These are phyloP conservation scores for Geranium rotundifolium DNA, from an alignment of 345 rosid species.

Conservation along the genomic window DNA sequence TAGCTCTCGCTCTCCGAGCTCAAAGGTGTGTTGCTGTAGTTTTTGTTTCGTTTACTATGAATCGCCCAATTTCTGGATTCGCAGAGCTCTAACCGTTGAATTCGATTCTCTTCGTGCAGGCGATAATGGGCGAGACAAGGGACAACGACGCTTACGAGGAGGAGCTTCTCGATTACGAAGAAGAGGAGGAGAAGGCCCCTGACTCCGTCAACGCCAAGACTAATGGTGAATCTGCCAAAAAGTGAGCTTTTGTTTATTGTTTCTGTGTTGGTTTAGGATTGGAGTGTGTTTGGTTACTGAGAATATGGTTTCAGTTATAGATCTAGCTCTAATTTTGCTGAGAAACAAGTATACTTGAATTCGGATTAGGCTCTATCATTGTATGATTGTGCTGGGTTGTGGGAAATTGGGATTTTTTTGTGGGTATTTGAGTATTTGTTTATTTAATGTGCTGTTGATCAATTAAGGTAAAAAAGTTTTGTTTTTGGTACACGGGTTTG, in stretches of 20 bases:
- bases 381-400: no score
- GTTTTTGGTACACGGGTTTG: background rate
- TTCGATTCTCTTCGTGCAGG: background rate
- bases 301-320: no score
- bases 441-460: no score
- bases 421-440: no score
- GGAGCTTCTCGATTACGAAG: conserved; percentile 96
- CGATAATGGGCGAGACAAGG: conserved; percentile 73
- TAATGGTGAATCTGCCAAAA: conserved; percentile 81
- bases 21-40: background rate
- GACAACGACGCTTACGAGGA: conserved; percentile 99
- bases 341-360: background rate
- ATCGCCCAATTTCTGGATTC: background rate
- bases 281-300: background rate
- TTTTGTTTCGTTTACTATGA: background rate
- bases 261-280: background rate
- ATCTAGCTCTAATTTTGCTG: background rate
- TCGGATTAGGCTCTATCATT: no score
- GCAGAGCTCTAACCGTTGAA: conserved; percentile 3
- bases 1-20: background rate
- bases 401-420: no score
- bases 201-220: conserved; percentile 56
- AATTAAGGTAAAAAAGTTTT: background rate
- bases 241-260: conserved; percentile 32
- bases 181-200: conserved; percentile 79